Percentiles rank a stretch among this genome's conserved stretches.
Conservation (phyloP, 805 yeast genomes). For the Myxozyma monticola region DNA sequence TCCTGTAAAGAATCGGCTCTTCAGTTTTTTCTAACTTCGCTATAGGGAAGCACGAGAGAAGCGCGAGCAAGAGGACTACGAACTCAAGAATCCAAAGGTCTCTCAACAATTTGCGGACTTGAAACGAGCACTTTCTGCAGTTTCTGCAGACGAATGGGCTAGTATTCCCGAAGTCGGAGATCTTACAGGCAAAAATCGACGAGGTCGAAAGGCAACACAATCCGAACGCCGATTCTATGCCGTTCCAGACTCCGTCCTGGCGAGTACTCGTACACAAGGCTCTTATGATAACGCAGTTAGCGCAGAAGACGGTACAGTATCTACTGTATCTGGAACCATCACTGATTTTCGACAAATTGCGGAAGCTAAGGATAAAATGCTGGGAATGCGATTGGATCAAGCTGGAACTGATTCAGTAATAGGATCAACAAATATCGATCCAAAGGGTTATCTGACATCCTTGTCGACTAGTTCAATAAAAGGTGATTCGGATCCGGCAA, state of each 20-base stretch:
- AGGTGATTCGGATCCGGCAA: conserved; percentile 41
- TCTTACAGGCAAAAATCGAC: conserved; percentile 73
- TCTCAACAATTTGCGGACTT: conserved; percentile 65
- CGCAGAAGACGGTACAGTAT: conserved; percentile 32
- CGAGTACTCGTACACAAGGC: conserved; percentile 39
- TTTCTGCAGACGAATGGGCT: conserved; percentile 76
- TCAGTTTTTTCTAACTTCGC: background rate
- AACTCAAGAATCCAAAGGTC: conserved; percentile 39
- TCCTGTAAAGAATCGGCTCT: background rate
- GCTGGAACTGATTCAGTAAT: conserved; percentile 27
- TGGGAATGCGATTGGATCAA: conserved; percentile 56
- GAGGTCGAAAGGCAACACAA: conserved; percentile 58
- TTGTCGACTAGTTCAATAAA: conserved; percentile 34
- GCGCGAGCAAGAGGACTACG: conserved; percentile 33
- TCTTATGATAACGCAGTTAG: conserved; percentile 40
- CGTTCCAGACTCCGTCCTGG: conserved; percentile 70
- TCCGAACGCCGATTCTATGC: conserved; percentile 72
- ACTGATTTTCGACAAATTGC: conserved; percentile 58
- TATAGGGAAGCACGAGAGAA: conserved; percentile 35
- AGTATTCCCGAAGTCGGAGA: conserved; percentile 86
- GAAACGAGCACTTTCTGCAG: conserved; percentile 58
- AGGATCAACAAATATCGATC: conserved; percentile 39
- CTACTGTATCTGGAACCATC: conserved; percentile 31
- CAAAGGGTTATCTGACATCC: conserved; percentile 47
- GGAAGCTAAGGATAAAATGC: conserved; percentile 60